Evolutionary conservation across 495 filamentous ascomycete genomes (phyloP).

Genomic region (Pseudomonodictys pantanalensis): DNA sequence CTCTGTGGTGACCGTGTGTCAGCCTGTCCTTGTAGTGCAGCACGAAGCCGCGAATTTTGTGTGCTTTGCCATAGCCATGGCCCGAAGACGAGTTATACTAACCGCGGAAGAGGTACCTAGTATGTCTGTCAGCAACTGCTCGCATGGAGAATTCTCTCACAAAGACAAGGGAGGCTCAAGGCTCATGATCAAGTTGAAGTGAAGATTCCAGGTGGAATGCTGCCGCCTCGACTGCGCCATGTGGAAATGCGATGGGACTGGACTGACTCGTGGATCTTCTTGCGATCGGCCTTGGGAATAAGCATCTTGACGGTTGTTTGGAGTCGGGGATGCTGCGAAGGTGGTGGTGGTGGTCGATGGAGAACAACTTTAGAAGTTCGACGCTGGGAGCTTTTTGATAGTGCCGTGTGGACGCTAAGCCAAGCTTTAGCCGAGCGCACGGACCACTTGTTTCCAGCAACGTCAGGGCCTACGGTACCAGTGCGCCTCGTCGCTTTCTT

Average conservation of each 20-base stretch:
- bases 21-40: slow-evolving; percentile 33
- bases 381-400: background rate
- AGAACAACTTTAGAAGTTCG: slow-evolving; percentile 10
- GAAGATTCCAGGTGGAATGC: slow-evolving; percentile 11
- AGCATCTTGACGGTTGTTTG: slow-evolving; percentile 56
- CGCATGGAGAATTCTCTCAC: too few species aligned
- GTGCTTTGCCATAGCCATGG: slow-evolving; percentile 34
- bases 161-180: too few species aligned
- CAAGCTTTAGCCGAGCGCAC: slow-evolving; percentile 9
- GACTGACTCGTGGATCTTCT: slow-evolving; percentile 91
- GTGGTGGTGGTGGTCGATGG: slow-evolving; percentile 48
- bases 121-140: background rate
- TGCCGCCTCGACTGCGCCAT: slow-evolving; percentile 5
- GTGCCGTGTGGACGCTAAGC: background rate
- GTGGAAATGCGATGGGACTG: background rate
- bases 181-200: slow-evolving; percentile 11
- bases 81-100: slow-evolving; percentile 42
- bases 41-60: slow-evolving; percentile 21
- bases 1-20: slow-evolving; percentile 56
- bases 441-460: slow-evolving; percentile 1
- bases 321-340: background rate
- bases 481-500: background rate
- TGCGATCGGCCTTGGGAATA: slow-evolving; percentile 99
- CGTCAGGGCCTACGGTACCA: background rate
- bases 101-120: slow-evolving; percentile 89